Conservation (phyloP, 2,329 filamentous ascomycete species). For the Blumeria hordei region DNA sequence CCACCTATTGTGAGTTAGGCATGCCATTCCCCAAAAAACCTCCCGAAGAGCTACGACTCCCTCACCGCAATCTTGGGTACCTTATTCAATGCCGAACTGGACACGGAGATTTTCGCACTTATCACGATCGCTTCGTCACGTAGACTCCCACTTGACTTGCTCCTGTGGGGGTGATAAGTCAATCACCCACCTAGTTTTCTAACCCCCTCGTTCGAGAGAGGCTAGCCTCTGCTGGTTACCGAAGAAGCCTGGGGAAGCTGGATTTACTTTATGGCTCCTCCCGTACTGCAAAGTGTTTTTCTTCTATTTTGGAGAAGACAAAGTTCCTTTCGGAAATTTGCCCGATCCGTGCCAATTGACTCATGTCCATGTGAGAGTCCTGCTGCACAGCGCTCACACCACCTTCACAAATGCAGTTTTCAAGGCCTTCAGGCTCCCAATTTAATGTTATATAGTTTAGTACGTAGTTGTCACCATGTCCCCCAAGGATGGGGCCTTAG, state of each 20-base stretch:
- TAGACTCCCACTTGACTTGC: background rate
- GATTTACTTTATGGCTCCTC: background rate
- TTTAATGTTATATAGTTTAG: background rate
- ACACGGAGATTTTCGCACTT: background rate
- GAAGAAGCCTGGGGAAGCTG: too few relatives aligned
- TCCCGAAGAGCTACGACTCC: background rate
- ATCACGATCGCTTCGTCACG: background rate
- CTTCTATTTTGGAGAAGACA: background rate
- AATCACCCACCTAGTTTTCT: background rate
- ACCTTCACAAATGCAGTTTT: background rate
- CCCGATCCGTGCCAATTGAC: background rate
- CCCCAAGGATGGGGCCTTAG: background rate
- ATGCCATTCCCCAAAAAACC: slow-evolving; percentile 1
- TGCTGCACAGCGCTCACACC: background rate
- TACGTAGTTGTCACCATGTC: background rate
- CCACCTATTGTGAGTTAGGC: slow-evolving; percentile 1
- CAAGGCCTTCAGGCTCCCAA: background rate
- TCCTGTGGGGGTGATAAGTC: background rate
- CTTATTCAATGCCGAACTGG: background rate
- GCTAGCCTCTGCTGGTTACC: too few relatives aligned
- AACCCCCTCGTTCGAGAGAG: too few relatives aligned
- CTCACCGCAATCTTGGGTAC: background rate
- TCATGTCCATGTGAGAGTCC: background rate
- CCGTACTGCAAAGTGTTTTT: background rate
- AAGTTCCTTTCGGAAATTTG: background rate